phyloP scores from a whole-genome alignment of 2,329 filamentous ascomycete genomes.

The Bipolaris oryzae region DNA sequence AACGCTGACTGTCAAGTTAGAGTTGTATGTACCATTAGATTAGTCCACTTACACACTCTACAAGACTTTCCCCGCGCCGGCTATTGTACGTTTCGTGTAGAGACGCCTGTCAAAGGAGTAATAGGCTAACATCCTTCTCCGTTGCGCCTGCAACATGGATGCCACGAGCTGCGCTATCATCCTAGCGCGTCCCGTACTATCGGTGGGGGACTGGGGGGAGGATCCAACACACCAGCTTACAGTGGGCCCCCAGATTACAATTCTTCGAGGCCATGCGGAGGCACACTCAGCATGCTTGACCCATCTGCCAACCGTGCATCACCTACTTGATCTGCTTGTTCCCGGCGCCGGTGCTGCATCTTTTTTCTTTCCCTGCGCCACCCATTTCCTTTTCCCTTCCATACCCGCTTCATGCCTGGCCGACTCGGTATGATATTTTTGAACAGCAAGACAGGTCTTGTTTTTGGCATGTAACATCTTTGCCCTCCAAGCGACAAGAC shows the following conservation, averaged over 20 bases:
- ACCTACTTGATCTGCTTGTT: constrained; percentile 17
- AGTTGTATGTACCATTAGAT: not conserved
- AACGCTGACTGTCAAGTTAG: not conserved
- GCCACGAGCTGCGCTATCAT: constrained; percentile 13
- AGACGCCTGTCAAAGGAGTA: not conserved
- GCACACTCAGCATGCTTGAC: constrained; percentile 16
- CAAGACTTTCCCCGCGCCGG: not conserved
- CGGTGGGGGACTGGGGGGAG: constrained; percentile 14
- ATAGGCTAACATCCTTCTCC: constrained; percentile 6
- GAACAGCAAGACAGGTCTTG: constrained; percentile 13
- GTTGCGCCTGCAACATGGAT: constrained; percentile 2
- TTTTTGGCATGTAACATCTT: constrained; percentile 20
- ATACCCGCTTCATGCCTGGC: constrained; percentile 1
- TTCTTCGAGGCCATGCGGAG: constrained; percentile 11
- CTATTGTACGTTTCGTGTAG: constrained; percentile 6
- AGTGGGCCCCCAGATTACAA: constrained; percentile 22
- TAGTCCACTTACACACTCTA: not conserved
- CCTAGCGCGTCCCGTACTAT: constrained; percentile 7
- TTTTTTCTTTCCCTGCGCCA: constrained; percentile 7
- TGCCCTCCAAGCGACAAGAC: not conserved
- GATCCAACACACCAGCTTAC: constrained; percentile 10
- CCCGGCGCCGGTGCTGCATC: constrained; percentile 6
- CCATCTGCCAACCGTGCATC: constrained; percentile 29
- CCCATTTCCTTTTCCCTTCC: constrained; percentile 5
- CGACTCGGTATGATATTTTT: constrained; percentile 28